These are phyloP conservation scores for Penicillium sp. DNA, from an alignment of 2,329 filamentous ascomycete species.

Conservation along the genomic window DNA sequence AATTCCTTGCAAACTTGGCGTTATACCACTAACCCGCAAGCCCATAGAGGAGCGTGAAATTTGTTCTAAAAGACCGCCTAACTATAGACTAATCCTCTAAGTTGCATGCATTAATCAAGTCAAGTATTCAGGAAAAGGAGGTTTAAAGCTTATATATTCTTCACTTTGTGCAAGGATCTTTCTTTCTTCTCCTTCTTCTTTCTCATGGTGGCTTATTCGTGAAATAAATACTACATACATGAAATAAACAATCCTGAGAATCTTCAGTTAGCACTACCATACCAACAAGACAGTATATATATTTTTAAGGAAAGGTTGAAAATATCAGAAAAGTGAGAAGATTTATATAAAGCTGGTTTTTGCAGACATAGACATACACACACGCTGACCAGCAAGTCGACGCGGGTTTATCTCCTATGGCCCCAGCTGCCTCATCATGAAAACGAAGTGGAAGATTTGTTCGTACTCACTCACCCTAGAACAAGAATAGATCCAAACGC, in stretches of 20 bases:
- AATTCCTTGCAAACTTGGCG: no score
- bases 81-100: no score
- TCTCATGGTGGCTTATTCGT: background rate
- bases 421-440: constrained; percentile 52
- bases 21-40: no score
- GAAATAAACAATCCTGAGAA: background rate
- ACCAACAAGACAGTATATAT: background rate
- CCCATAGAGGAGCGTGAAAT: no score
- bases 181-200: no score
- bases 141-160: no score
- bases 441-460: background rate
- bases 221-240: background rate
- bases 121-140: no score
- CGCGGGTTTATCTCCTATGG: constrained; percentile 43
- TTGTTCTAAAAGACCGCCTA: no score
- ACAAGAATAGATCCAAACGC: constrained; percentile 14
- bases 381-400: constrained; percentile 6
- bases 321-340: constrained; percentile 53
- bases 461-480: no score
- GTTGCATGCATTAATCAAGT: no score
- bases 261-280: background rate
- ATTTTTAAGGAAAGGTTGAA: background rate
- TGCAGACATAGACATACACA: constrained; percentile 51
- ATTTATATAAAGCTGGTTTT: constrained; percentile 55
- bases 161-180: no score